phyloP scores from a whole-genome alignment of 2,329 filamentous ascomycete species.

The Scedosporium boydii region DNA sequence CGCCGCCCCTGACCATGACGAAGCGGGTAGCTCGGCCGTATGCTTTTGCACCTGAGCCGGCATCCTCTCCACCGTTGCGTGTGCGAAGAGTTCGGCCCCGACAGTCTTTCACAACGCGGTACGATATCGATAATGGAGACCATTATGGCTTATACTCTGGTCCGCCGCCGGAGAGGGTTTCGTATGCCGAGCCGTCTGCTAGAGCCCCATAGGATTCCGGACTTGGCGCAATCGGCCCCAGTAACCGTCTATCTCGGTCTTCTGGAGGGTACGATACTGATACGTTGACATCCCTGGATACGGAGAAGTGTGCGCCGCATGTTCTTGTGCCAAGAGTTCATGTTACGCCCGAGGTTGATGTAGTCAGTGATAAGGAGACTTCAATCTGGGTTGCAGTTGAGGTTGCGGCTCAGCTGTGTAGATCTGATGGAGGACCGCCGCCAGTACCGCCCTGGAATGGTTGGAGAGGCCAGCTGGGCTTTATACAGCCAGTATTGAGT shows the following conservation, averaged over 20 bases:
- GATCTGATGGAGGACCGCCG: background rate
- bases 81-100: conserved; percentile 2
- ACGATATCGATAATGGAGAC: background rate
- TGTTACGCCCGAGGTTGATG: conserved; percentile 31
- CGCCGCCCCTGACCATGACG: background rate
- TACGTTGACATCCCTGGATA: background rate
- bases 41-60: background rate
- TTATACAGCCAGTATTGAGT: background rate
- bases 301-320: conserved; percentile 21
- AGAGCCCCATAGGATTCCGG: background rate
- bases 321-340: conserved; percentile 18
- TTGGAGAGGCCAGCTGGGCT: background rate
- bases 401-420: conserved; percentile 28
- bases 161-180: background rate
- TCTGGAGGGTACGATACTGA: background rate
- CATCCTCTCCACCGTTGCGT: conserved; percentile 1
- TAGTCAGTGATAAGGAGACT: conserved; percentile 21
- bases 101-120: background rate
- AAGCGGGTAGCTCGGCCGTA: background rate
- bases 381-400: conserved; percentile 41
- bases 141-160: background rate
- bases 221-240: background rate
- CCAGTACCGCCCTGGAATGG: background rate
- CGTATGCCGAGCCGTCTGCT: background rate
- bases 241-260: background rate